Evolutionary conservation across 2,329 filamentous ascomycete species (phyloP), one percentile per base, ranked within the genome.

Genomic region (Bipolaris cookei): DNA sequence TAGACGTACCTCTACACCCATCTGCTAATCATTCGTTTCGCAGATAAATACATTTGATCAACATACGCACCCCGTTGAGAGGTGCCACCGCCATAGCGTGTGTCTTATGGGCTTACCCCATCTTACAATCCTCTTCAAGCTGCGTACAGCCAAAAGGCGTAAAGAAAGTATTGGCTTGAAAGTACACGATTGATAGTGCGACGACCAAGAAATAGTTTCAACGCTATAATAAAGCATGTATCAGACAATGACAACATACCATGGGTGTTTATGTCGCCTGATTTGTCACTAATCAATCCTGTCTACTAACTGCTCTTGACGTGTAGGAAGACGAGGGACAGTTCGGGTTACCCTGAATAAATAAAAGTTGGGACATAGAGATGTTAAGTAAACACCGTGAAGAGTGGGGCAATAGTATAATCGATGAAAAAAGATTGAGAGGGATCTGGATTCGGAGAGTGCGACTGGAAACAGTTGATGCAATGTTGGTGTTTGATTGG

Each of bases 261-360:
- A 94, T 94, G 23, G 90, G 90, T 61, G 95, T 94, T 63, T 91
- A 95, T 54, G 90, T 79, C 5, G 89, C 91, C 25, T 1, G 95
- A 77, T 0, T 91, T 91, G 0, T 95, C 90, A 1, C 95, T 82
- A 38, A 92, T 89, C 3, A 92, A 78, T 0, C 90, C 90, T 23
- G 83, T 81, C 1, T 79, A 66, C 7, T 82, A 67, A 1, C 70
- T 78, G 39, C 68, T 71, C 54, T 79, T 70, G 43, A 62, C 63
- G 3, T 56, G 58, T 20, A 62, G 28, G 25, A 65, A 64, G 1
- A 81, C 82, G 82, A 88, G 91, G 0, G 88, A 82, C 2, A 91
- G 79, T 0, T 73, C 86, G 13, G 87, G 80, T 87, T 89, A 23
- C 13, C 35, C 20, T 41, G 8, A 21, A 16, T 38, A 0, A 18